These are phyloP conservation scores for Neofusicoccum sp. DNA, from an alignment of 2,329 filamentous ascomycete genomes.

Conservation along the genomic window DNA sequence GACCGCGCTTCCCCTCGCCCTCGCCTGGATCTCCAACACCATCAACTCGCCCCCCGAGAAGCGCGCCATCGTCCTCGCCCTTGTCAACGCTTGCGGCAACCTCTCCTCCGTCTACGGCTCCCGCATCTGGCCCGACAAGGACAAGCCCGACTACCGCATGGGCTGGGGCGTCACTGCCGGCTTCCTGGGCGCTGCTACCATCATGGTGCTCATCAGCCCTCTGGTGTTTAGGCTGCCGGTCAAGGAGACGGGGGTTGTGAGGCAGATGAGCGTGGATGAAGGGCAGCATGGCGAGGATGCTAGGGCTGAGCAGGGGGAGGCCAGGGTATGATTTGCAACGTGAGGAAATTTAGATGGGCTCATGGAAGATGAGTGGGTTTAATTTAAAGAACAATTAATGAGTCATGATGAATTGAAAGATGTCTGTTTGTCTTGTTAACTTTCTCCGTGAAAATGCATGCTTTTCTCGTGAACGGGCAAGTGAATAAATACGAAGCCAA, in stretches of 20 bases:
- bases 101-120: constrained; percentile 3
- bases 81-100: constrained; percentile 40
- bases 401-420: not conserved
- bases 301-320: not conserved
- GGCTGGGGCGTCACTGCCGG: constrained; percentile 53
- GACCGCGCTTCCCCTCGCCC: constrained; percentile 55
- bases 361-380: not conserved
- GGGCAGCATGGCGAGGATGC: not conserved
- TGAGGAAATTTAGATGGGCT: not conserved
- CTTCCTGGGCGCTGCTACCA: constrained; percentile 46
- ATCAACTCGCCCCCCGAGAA: constrained; percentile 56
- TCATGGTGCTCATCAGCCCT: constrained; percentile 40
- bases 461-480: too few relatives aligned
- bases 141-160: constrained; percentile 50
- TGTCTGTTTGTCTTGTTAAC: not conserved
- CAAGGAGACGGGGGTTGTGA: not conserved
- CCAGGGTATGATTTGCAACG: too few relatives aligned
- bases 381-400: not conserved
- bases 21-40: constrained; percentile 61
- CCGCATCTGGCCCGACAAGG: constrained; percentile 51
- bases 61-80: constrained; percentile 55
- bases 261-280: too few relatives aligned
- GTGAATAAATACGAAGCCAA: too few relatives aligned
- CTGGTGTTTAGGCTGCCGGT: constrained; percentile 3
- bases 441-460: not conserved